Evolutionary conservation across 2,329 filamentous ascomycete genomes (phyloP), one percentile per base, ranked within the genome.

Genomic region (Fusarium duplospermum): DNA sequence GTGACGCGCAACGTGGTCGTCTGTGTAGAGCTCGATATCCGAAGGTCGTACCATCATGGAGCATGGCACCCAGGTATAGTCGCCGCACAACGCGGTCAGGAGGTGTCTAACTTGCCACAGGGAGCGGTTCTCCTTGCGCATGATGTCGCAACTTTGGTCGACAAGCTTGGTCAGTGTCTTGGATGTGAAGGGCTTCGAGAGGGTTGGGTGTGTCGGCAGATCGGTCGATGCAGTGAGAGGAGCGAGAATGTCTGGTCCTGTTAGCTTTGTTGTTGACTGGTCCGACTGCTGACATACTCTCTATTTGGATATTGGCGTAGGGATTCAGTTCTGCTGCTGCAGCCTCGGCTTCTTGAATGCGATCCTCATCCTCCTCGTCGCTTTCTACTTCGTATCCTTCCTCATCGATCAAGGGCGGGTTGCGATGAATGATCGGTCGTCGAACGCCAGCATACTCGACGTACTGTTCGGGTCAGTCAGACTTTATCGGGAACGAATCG

Each of bases 361-460:
- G 88, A 47, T 92, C 89, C 64, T 93, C 89, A 66, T 93, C 89
- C 70, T 93, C 91, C 68, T 94, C 92, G 70, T 92, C 91, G 79
- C 90, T 92, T 47, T 94, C 92, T 64, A 94, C 85, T 72, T 94
- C 91, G 80, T 93, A 94, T 72, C 93, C 93, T 76, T 96, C 93
- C 54, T 94, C 91, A 82, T 96, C 93, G 74, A 93, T 86, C 56
- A 93, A 86, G 13, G 90, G 89, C 6, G 93, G 92, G 76, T 95
- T 96, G 74, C 89, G 90, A 81, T 90, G 90, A 72, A 97, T 91
- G 74, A 95, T 94, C 64, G 91, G 87, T 79, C 94, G 89, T 67
- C 88, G 86, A 79, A 93, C 92, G 68, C 94, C 94, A 36, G 90
- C 92, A 81, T 94, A 93, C 66, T 94, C 91, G 76, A 95, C 88